These are phyloP conservation scores for Fusarium xyrophilum DNA, from an alignment of 2,329 filamentous ascomycete genomes.

Conservation along the genomic window DNA sequence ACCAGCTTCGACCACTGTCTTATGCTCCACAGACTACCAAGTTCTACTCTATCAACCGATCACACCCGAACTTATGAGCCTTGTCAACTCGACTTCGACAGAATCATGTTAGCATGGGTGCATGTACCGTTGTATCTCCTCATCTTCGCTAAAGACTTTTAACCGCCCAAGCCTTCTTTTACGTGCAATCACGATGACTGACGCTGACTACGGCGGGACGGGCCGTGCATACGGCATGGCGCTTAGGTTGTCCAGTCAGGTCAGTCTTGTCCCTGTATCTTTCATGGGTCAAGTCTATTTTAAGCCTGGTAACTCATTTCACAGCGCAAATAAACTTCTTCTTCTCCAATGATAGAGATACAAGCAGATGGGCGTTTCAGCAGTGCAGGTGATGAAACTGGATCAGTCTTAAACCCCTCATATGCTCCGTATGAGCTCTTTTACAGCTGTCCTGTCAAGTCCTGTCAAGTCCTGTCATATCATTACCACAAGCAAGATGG, in stretches of 20 bases:
- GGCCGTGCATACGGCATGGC: background rate
- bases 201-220: background rate
- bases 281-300: background rate
- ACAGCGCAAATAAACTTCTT: accelerated
- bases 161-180: background rate
- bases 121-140: too few relatives aligned
- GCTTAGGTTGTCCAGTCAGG: background rate
- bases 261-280: too few relatives aligned
- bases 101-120: too few relatives aligned
- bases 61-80: too few relatives aligned
- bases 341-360: accelerated
- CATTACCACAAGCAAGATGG: background rate
- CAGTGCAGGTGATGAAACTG: background rate
- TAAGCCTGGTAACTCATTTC: background rate
- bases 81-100: too few relatives aligned
- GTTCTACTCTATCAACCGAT: too few relatives aligned
- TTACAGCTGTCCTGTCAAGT: background rate
- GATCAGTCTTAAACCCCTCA: background rate
- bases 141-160: accelerated
- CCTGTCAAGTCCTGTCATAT: background rate
- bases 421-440: too few relatives aligned
- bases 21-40: too few relatives aligned
- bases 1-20: too few relatives aligned
- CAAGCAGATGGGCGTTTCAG: accelerated
- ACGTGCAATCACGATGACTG: too few relatives aligned